Evolutionary conservation across 352 stramenopile genomes (phyloP), one percentile per base, ranked within the genome.

Genomic region (Globisporangium yorkense): DNA sequence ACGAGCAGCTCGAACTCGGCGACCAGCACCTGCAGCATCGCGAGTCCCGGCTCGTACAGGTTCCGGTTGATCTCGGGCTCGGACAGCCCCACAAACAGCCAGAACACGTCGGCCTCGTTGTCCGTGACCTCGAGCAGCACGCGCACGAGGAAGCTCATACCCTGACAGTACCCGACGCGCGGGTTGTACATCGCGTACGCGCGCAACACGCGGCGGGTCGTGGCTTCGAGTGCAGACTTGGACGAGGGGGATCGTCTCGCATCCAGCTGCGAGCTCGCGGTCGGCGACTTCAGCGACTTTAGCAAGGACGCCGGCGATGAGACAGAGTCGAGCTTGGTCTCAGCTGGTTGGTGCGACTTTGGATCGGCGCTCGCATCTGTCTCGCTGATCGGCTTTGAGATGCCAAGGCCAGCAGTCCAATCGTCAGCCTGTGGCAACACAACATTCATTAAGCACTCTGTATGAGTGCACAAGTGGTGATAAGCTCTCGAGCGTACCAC

Each of bases 131-230:
- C 78, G 29, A 88, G 72, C 13, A 96, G 60, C 41, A 91, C 73
- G 0, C 80, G 70, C 6, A 91, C 80, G 45, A 96, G 66, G 45
- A 94, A 92, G 37, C 87, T 89, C 80, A 96, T 92, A n/a, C 86
- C 86, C 68, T 96, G 86, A 57, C 82, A 94, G 62, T 96, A 96
- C 16, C 84, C 84, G 0, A 93, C 80, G 3, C 75, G 69, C 2
- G 84, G 84, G 40, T 94, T 93, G 67, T 91, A 88, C 63, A 89
- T 71, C 16, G 87, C 78, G 51, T 92, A 93, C 5, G 84, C 84
- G 20, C 82, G 76, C 43, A 96, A 63, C 1, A 96, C 78, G 8
- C 86, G 80, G 31, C 86, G 80, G 44, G 92, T 84, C 50, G 80
- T 84, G n/a, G 69, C 75, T 66, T 88, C 75, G 27, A 88, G 44